These are phyloP conservation scores for Tuber aestivum DNA, from an alignment of 495 filamentous ascomycete species.

Conservation along the genomic window DNA sequence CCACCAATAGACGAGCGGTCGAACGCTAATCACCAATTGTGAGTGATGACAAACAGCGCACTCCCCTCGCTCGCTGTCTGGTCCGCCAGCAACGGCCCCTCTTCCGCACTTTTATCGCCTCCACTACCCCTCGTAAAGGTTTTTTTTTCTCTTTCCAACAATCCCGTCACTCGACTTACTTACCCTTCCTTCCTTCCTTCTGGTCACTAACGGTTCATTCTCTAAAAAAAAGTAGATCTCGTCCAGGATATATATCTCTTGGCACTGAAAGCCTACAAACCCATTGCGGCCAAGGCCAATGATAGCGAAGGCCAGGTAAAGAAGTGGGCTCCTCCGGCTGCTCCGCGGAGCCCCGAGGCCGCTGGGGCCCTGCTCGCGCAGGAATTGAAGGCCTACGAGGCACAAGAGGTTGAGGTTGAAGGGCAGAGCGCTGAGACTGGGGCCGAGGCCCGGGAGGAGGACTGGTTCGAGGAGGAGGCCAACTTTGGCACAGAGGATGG, in stretches of 20 bases:
- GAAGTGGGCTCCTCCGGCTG: slow-evolving; percentile 70
- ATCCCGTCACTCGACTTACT: not conserved
- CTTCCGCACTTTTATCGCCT: slow-evolving; percentile 73
- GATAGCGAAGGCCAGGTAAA: slow-evolving; percentile 89
- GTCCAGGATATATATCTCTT: slow-evolving; percentile 95
- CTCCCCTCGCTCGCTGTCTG: slow-evolving; percentile 64
- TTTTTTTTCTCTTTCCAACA: slow-evolving; percentile 40
- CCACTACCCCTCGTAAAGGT: slow-evolving; percentile 71
- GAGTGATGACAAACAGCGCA: slow-evolving; percentile 56
- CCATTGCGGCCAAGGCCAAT: slow-evolving; percentile 68
- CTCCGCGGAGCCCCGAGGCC: slow-evolving; percentile 86
- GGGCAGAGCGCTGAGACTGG: slow-evolving; percentile 59
- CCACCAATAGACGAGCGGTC: slow-evolving; percentile 30
- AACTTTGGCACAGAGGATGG: slow-evolving; percentile 44
- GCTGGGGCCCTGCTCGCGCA: slow-evolving; percentile 64
- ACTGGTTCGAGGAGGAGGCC: slow-evolving; percentile 73
- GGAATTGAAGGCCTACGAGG: slow-evolving; percentile 88
- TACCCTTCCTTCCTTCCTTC: slow-evolving; percentile 3
- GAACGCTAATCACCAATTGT: slow-evolving; percentile 36
- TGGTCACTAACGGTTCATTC: slow-evolving; percentile 36
- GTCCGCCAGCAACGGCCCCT: slow-evolving; percentile 65
- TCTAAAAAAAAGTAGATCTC: slow-evolving; percentile 68
- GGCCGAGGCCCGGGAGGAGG: slow-evolving; percentile 51
- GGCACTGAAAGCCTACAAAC: slow-evolving; percentile 91
- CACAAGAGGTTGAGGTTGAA: slow-evolving; percentile 87